Conservation (phyloP, 495 filamentous ascomycete genomes). For the Hyaloscypha hepaticicola region DNA sequence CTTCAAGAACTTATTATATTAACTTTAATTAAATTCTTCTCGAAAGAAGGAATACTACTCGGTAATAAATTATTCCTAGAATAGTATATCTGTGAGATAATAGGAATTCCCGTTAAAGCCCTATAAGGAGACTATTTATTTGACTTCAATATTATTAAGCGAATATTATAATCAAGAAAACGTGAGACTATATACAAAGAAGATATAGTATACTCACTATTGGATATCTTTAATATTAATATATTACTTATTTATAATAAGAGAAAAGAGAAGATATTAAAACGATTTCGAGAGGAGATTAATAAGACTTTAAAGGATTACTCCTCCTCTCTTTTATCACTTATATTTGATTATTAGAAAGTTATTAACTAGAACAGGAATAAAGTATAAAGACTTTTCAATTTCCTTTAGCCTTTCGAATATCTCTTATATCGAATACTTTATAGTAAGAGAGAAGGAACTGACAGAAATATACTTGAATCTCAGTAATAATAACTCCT, state of each 20-base stretch:
- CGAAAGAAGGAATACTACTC: neutral
- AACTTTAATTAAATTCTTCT: neutral
- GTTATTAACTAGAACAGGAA: neutral
- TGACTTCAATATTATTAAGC: neutral
- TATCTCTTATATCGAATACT: neutral
- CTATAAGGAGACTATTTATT: neutral
- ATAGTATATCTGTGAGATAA: neutral
- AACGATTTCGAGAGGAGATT: too few species aligned
- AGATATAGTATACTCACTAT: too few species aligned
- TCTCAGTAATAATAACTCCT: conserved; percentile 18
- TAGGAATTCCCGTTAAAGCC: neutral
- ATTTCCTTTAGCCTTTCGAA: neutral
- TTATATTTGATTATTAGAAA: neutral
- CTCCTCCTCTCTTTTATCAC: neutral
- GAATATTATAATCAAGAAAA: conserved; percentile 1
- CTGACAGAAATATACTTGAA: conserved; percentile 23
- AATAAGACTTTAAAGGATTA: conserved; percentile 6
- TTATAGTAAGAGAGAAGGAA: conserved; percentile 20
- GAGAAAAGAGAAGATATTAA: too few species aligned
- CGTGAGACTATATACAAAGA: conserved; percentile 15
- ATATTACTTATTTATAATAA: too few species aligned
- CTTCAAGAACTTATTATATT: too few species aligned
- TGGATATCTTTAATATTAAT: too few species aligned
- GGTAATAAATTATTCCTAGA: neutral
- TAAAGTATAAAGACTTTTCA: neutral